Evolutionary conservation across 1,284 basidiomycete genomes (phyloP).

Genomic region (Hypsizygus ulmarius): DNA sequence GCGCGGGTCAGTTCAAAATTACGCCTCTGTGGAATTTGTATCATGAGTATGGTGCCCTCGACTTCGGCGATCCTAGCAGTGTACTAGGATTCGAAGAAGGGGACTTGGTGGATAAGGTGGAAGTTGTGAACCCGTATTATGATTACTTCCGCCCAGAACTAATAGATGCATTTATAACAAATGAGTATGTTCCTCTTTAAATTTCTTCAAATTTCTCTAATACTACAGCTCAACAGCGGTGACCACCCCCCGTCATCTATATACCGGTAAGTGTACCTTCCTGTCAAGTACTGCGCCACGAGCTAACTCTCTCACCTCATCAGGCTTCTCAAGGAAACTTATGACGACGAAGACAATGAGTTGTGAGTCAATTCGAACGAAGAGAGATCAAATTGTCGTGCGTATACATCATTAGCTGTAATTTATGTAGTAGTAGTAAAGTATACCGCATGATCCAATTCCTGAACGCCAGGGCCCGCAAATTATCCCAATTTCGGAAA

Average conservation of each 20-base stretch:
- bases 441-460: too few species aligned
- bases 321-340: slow-evolving; percentile 85
- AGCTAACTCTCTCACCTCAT: background rate
- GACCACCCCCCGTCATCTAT: slow-evolving; percentile 92
- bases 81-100: slow-evolving; percentile 84
- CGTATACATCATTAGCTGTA: slow-evolving; percentile 21
- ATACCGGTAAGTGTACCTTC: slow-evolving; percentile 56
- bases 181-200: slow-evolving; percentile 68
- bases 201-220: slow-evolving; percentile 6
- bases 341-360: slow-evolving; percentile 88
- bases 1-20: slow-evolving; percentile 94
- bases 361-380: slow-evolving; percentile 25
- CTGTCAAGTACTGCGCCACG: slow-evolving; percentile 12
- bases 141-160: slow-evolving; percentile 93
- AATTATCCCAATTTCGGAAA: too few species aligned
- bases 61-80: slow-evolving; percentile 83
- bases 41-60: slow-evolving; percentile 82
- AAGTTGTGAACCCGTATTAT: slow-evolving; percentile 90
- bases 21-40: slow-evolving; percentile 93
- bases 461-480: too few species aligned
- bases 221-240: slow-evolving; percentile 50
- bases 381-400: slow-evolving; percentile 12
- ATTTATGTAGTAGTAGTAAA: slow-evolving; percentile 10
- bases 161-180: slow-evolving; percentile 93
- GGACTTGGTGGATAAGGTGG: slow-evolving; percentile 76